A percentile compares a stretch with the other conserved stretches of the same genome.
These are phyloP conservation scores for Neopestalotiopsis sp. DNA, from an alignment of 2,329 filamentous ascomycete species.

Conservation along the genomic window DNA sequence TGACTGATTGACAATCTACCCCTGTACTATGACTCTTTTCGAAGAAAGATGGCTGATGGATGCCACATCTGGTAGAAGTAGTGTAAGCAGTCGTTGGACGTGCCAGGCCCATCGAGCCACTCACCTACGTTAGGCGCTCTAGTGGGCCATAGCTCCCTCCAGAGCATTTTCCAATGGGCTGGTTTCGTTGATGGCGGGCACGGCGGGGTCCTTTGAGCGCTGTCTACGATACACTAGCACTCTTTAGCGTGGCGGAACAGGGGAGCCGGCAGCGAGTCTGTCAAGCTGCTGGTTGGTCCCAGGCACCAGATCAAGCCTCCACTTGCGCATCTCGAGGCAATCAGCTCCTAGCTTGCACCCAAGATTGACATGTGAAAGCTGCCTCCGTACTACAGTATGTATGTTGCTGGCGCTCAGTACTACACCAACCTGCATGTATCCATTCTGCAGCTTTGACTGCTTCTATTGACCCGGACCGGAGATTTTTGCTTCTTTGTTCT, in stretches of 20 bases:
- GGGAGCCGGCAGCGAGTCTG: background rate
- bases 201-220: background rate
- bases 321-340: background rate
- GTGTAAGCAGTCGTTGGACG: background rate
- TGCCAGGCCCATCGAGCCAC: no score
- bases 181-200: background rate
- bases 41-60: background rate
- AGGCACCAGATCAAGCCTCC: background rate
- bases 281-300: slow-evolving; percentile 1
- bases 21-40: background rate
- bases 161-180: background rate
- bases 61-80: background rate
- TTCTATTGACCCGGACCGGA: background rate
- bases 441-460: background rate
- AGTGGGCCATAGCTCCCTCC: background rate
- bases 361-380: background rate
- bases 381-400: background rate
- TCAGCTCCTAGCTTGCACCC: background rate
- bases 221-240: background rate
- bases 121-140: background rate
- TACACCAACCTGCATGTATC: background rate
- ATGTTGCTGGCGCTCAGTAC: background rate
- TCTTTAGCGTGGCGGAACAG: slow-evolving; percentile 2
- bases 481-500: background rate
- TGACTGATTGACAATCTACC: background rate